Base-by-base conservation (phyloP, 371 early-diverging fungal genomes). In the Cokeromyces recurvatus region DNA sequence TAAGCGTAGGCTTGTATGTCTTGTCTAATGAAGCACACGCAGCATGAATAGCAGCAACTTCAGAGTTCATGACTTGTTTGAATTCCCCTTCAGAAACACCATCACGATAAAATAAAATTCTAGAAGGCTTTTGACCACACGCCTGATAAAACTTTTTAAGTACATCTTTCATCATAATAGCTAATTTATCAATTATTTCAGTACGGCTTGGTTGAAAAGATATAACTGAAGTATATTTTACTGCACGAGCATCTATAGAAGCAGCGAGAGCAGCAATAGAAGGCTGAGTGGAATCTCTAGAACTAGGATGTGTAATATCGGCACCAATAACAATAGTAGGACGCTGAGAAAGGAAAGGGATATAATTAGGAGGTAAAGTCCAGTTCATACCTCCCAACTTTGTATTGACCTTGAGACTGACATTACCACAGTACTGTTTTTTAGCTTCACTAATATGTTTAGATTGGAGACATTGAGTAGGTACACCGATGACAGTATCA, bases 71-170 rank as follows among this genome's bases (percentile, higher is more conserved):
- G 4, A 95, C 90, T 40, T 81, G 76, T 24, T 60, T 49, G 56
- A 94, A 93, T 60, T 94, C 91, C 11, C 90, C 84, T 42, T 97
- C 95, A 6, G 90, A 88, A 5, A 96, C 86, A 40, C 88, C 89
- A 72, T 92, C 91, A 50, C 99, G 88, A 66, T 90, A 99, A 56
- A 95, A 91, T 10, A 97, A 46, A 20, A 99, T 89, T 24, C 90
- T 82, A 19, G 77, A 71, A 5, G 99, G 99, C 57, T 87, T 78
- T 20, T 67, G 51, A 23, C 73, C 71, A 46, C 81, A 84, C 4
- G 74, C 67, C 48, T 80, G 78, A 58, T 83, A 87, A 59, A 82
- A 92, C 21, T 71, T 83, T 48, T 84, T 84, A 38, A 92, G 69
- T 14, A 92, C 63, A 42, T 94, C 89, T 49, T 82, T 81, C 15